These are phyloP conservation scores for Scytalidium sp. DNA, from an alignment of 2,329 filamentous ascomycete species.

Conservation along the genomic window DNA sequence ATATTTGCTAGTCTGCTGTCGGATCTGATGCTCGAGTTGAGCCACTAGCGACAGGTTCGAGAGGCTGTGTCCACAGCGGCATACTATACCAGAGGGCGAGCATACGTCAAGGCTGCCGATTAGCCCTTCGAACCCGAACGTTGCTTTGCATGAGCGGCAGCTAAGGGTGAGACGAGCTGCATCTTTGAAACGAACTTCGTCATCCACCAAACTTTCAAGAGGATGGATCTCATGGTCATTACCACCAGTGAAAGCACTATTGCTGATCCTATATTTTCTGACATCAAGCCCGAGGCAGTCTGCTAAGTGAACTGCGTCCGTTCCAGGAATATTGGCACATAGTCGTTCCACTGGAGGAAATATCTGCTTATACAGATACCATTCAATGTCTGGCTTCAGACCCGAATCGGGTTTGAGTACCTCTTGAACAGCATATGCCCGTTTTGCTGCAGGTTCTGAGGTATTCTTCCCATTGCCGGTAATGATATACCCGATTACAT, in stretches of 20 bases:
- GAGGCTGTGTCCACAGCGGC: conserved; percentile 62
- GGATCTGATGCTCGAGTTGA: conserved; percentile 83
- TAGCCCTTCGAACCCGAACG: conserved; percentile 75
- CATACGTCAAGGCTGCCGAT: conserved; percentile 54
- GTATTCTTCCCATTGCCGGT: conserved; percentile 64
- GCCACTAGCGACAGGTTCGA: conserved; percentile 77
- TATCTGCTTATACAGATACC: conserved; percentile 97
- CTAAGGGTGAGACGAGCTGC: conserved; percentile 73
- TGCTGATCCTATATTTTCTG: conserved; percentile 76
- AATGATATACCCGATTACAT: conserved; percentile 95
- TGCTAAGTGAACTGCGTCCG: conserved; percentile 83
- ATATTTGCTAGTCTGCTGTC: conserved; percentile 75
- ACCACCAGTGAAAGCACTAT: conserved; percentile 44
- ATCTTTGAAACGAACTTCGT: conserved; percentile 83
- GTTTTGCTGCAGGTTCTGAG: conserved; percentile 75
- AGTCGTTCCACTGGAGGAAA: conserved; percentile 97
- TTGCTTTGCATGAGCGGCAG: conserved; percentile 76
- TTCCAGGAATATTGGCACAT: conserved; percentile 92
- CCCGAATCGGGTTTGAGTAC: conserved; percentile 73
- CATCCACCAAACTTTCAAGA: conserved; percentile 90
- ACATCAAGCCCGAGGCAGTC: conserved; percentile 93
- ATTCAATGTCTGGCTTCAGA: conserved; percentile 88
- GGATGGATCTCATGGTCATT: conserved; percentile 77
- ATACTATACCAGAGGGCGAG: conserved; percentile 72
- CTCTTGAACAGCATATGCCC: conserved; percentile 84